These are phyloP conservation scores for Barnettozyma wickerhamii DNA, from an alignment of 805 yeast species.

Conservation along the genomic window DNA sequence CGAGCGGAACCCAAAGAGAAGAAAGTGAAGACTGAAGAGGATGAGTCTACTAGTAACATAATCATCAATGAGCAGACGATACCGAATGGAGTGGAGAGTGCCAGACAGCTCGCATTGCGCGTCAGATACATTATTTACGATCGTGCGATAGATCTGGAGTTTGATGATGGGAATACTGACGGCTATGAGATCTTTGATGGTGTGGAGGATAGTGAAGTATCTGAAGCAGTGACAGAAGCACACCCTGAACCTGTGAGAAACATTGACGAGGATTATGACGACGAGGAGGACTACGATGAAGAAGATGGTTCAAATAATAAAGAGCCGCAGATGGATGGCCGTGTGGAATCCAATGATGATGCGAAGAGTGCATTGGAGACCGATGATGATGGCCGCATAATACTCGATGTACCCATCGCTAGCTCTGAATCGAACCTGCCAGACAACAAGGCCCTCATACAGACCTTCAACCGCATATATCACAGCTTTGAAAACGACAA, in stretches of 20 bases:
- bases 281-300: conserved; percentile 25
- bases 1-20: conserved; percentile 24
- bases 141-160: conserved; percentile 53
- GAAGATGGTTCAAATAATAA: conserved; percentile 24
- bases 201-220: conserved; percentile 3
- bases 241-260: conserved; percentile 22
- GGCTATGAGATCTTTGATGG: conserved; percentile 19
- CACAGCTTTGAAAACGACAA: conserved; percentile 72
- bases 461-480: conserved; percentile 66
- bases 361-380: conserved; percentile 7
- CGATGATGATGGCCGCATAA: conserved; percentile 21
- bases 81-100: conserved; percentile 38
- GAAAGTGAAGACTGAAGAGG: conserved; percentile 36
- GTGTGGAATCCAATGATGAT: conserved; percentile 8
- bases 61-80: conserved; percentile 33
- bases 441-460: conserved; percentile 38
- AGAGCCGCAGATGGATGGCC: conserved; percentile 18
- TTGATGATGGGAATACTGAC: conserved; percentile 15
- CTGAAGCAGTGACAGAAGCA: background rate
- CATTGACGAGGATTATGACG: conserved; percentile 35
- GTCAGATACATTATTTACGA: conserved; percentile 70
- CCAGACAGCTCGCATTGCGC: conserved; percentile 57
- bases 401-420: conserved; percentile 32
- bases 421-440: conserved; percentile 28
- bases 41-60: conserved; percentile 1